Conservation (phyloP, 345 rosid species). For the Eutrema japonicum region DNA sequence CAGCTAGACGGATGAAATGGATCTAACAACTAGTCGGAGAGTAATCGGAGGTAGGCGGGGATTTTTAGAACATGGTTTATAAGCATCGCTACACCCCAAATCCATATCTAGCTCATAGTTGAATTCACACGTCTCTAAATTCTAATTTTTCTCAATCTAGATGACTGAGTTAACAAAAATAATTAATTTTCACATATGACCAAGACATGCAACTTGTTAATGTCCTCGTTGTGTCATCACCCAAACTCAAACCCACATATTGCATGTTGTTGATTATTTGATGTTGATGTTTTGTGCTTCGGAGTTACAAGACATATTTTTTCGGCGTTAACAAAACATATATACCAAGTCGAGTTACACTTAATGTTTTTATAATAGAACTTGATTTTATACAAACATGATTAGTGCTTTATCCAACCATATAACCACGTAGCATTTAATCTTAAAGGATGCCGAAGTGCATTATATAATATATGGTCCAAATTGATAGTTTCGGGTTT, state of each 20-base stretch:
- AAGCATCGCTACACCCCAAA: neutral
- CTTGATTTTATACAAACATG: neutral
- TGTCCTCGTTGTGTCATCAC: neutral
- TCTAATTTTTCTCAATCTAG: neutral
- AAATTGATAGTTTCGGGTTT: neutral
- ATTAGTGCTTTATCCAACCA: neutral
- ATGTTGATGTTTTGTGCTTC: too few relatives aligned
- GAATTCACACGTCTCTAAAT: neutral
- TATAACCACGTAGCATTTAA: neutral
- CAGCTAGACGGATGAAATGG: too few relatives aligned
- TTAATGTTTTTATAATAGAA: too few relatives aligned
- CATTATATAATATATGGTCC: too few relatives aligned
- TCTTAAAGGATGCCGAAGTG: too few relatives aligned
- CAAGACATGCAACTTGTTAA: neutral
- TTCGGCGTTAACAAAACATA: too few relatives aligned
- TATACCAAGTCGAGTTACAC: too few relatives aligned
- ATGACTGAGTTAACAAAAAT: neutral
- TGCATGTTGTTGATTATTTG: neutral
- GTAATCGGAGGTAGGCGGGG: too few relatives aligned
- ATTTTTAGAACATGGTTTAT: too few relatives aligned
- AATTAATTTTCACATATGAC: neutral
- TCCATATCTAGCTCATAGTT: slow-evolving; percentile 1
- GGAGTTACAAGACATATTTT: too few relatives aligned
- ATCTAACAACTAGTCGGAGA: too few relatives aligned
- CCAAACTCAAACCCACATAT: neutral